These are phyloP conservation scores for Hanseniaspora sp. DNA, from an alignment of 1,139 yeast genomes.

Conservation along the genomic window DNA sequence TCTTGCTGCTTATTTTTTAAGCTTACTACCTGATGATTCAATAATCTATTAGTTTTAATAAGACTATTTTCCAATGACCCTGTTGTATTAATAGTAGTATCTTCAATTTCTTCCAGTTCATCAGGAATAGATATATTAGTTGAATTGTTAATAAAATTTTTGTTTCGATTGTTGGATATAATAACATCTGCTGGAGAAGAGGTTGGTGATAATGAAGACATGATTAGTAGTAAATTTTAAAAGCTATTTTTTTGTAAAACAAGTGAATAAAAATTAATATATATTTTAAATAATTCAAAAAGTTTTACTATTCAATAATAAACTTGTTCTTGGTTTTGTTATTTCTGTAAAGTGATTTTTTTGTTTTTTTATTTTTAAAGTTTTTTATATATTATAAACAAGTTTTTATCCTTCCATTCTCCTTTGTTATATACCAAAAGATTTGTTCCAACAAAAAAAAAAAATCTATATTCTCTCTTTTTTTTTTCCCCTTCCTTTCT, in stretches of 20 bases:
- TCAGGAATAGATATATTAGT: neutral
- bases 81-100: neutral
- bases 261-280: no score
- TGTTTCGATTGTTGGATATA: constrained; percentile 40
- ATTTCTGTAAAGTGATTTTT: neutral
- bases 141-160: neutral
- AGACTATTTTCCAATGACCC: neutral
- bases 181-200: constrained; percentile 44
- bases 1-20: constrained; percentile 13
- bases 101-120: neutral
- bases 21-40: constrained; percentile 5
- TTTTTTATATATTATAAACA: neutral
- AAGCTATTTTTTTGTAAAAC: neutral
- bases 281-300: no score
- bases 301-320: no score
- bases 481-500: no score
- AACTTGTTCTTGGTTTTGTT: no score
- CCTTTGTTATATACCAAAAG: neutral
- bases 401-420: neutral
- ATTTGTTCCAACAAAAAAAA: no score
- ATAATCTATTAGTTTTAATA: constrained; percentile 1
- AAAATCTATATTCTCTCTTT: no score
- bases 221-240: neutral
- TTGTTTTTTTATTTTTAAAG: neutral
- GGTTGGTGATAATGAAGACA: constrained; percentile 7